phyloP scores from a whole-genome alignment of 2,329 filamentous ascomycete genomes.

The Trichoderma semiorbis region DNA sequence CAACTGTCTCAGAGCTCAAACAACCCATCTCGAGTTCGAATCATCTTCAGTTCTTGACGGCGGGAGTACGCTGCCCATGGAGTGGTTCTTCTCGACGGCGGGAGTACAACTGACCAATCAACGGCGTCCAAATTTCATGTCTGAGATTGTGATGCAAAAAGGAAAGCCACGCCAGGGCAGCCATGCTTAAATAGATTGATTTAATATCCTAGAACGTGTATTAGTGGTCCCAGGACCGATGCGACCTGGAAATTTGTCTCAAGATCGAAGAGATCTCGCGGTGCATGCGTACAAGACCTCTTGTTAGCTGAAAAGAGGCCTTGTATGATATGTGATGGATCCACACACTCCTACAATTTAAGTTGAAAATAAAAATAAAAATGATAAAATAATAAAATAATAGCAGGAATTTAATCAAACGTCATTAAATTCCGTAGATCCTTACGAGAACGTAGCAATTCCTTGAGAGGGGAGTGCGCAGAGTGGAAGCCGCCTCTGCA shows the following conservation, averaged over 20 bases:
- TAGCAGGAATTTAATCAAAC: neutral
- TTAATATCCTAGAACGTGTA: neutral
- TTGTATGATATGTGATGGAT: neutral
- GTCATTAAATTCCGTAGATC: neutral
- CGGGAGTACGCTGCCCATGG: neutral
- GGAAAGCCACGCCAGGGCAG: neutral
- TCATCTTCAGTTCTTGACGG: neutral
- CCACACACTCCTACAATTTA: neutral
- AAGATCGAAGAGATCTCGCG: neutral
- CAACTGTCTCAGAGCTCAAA: neutral
- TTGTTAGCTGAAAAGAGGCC: neutral
- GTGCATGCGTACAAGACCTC: neutral
- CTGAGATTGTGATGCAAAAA: neutral
- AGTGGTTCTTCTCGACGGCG: neutral
- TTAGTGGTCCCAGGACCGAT: neutral
- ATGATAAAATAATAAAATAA: neutral
- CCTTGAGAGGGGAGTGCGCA: neutral
- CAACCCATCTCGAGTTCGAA: neutral
- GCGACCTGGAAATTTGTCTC: neutral
- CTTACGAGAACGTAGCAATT: neutral
- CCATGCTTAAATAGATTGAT: neutral
- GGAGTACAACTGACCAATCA: slow-evolving; percentile 5
- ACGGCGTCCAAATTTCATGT: neutral
- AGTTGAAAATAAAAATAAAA: neutral
- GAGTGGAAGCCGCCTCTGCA: neutral